These are phyloP conservation scores for Actinomucor elegans DNA, from an alignment of 371 early-diverging fungal species.

Conservation along the genomic window DNA sequence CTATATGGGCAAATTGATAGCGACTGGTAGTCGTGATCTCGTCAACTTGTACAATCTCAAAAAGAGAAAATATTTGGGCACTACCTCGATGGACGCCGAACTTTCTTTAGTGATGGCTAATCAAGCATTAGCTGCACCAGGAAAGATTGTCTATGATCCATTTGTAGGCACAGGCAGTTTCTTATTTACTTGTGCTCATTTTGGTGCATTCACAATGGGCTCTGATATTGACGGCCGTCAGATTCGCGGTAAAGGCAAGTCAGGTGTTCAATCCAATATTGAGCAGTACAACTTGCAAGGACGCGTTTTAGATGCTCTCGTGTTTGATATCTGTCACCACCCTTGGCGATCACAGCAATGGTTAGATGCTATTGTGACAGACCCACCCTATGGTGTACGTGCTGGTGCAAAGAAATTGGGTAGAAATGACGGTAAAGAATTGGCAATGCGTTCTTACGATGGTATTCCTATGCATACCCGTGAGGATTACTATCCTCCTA, in stretches of 20 bases:
- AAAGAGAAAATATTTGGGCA: conserved; percentile 92
- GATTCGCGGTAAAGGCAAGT: conserved; percentile 85
- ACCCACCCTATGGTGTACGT: conserved; percentile 97
- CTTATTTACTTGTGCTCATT: conserved; percentile 88
- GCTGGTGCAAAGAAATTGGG: conserved; percentile 96
- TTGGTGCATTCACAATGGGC: conserved; percentile 91
- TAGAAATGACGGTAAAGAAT: conserved; percentile 61
- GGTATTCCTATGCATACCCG: conserved; percentile 64
- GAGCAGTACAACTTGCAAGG: conserved; percentile 78
- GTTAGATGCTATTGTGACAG: conserved; percentile 86
- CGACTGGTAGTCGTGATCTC: conserved; percentile 70
- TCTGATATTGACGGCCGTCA: conserved; percentile 98
- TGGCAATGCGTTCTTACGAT: conserved; percentile 55
- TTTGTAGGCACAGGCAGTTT: conserved; percentile 97
- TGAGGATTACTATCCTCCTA: conserved; percentile 84
- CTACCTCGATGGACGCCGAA: conserved; percentile 97
- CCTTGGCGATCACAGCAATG: conserved; percentile 76
- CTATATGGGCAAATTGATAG: conserved; percentile 77
- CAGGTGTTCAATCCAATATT: conserved; percentile 65
- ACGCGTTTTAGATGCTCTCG: conserved; percentile 78
- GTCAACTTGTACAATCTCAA: conserved; percentile 86
- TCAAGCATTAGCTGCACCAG: conserved; percentile 78
- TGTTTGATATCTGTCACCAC: conserved; percentile 88
- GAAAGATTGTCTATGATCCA: conserved; percentile 92
- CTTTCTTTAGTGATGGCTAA: conserved; percentile 96